Evolutionary conservation across 2,329 filamentous ascomycete species (phyloP), one percentile per base, ranked within the genome.

Genomic region (Trichoderma sp.): DNA sequence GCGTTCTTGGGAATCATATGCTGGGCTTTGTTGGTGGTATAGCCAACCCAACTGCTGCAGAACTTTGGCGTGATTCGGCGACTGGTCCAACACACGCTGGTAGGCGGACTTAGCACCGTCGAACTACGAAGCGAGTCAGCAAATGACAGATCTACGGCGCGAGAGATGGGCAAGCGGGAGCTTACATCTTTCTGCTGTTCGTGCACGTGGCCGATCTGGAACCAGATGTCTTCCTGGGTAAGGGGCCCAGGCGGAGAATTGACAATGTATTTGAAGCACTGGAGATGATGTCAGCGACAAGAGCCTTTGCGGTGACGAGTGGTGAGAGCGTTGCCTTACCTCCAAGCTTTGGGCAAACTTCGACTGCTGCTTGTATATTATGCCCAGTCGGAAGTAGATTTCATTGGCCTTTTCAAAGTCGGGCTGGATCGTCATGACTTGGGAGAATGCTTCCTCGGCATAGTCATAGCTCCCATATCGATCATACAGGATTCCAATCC

Each of bases 201-300:
- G 73, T 99, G 93, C 57, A 99, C 95, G 77, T 99, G 95, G 28
- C 95, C 95, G 74, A 99, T 98, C 78, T 99, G 95, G 81, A 99
- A 99, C 94, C 94, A 98, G 67, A 99, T 99, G 72, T 99, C 95
- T 77, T 98, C 94, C 76, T 98, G 93, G 0, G 93, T 97, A 71
- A 99, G 78, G 2, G 95, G 95, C 4, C 92, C 89, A 3, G 95
- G 95, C 30, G 95, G 94, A 61, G 96, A 93, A 70, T 87, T 90
- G 68, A 98, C 93, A 71, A 99, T 99, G 76, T 97, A 98, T 78
- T 95, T 95, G 82, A 99, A 99, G 82, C 95, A 98, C 92, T 97
- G 66, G 7, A 19, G 28, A 10, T 1, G 17, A 3, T 41, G 58
- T 67, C 41, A 67, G 47, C 34, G 55, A 17, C 45, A 9, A 43